Base-by-base conservation (phyloP, 2,329 filamentous ascomycete species). In the Colletotrichum nymphaeae region DNA sequence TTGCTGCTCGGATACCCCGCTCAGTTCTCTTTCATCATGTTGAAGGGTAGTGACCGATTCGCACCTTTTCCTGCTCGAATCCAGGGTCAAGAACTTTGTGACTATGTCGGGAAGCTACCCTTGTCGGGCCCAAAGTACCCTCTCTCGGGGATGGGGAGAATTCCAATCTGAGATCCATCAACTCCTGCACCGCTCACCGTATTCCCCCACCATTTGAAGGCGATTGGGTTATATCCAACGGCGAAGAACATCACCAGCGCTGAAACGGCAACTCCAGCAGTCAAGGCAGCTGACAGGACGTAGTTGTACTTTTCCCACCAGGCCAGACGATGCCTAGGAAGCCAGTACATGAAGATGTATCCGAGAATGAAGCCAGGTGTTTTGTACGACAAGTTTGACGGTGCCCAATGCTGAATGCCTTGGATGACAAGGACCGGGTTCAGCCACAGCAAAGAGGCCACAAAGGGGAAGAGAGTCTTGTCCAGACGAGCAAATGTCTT, bases 281-380 rank as follows among this genome's bases (percentile, higher is more conserved):
- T 83, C 64, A 87, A 76, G 6, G 83, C 83, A 0, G 85, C 83
- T 11, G 83, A 85, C 3, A 87, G 77, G 3, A 85, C 81, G 75
- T 86, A 87, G 77, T 86, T 86, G 78, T 86, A 87, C 80, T 86
- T 84, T 58, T 83, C 80, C 83, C 84, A 86, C 83, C 84, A 86
- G 1, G 84, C 83, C 60, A 83, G 75, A 14, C 79, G 78, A 67
- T 82, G 80, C 16, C 82, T 77, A 1, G 81, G 82, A 2, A 87
- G 75, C 78, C 81, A 84, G 76, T 84, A 84, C 84, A 85, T 85
- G 79, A 86, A 86, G 67, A 85, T 75, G 64, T 80, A 84, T 1
- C 79, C 80, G 46, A 86, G 74, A 19, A 84, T 81, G 71, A 86
- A 80, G 28, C 84, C 84, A 0, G 82, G 82, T 22, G 84, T 85